Conservation (phyloP, 2,329 filamentous ascomycete species). For the Setomelanomma holmii region DNA sequence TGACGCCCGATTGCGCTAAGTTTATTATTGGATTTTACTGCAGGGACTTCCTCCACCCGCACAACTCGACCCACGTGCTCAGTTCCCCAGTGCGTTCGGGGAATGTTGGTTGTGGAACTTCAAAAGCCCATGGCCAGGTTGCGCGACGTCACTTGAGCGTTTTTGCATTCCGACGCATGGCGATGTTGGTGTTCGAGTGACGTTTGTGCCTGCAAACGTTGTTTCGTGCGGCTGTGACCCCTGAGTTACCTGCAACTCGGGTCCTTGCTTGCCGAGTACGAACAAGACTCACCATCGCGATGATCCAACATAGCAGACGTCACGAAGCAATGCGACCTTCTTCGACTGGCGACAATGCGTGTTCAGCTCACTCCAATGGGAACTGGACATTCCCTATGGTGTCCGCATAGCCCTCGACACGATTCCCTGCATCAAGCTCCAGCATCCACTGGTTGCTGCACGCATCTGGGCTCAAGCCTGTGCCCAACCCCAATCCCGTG, state of each 20-base stretch:
- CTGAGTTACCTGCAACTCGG: conserved; percentile 10
- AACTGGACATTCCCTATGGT: no score
- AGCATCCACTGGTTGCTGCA: no score
- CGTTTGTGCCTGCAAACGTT: not conserved
- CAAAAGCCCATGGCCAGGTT: not conserved
- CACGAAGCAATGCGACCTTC: not conserved
- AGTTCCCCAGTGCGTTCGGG: conserved; percentile 3
- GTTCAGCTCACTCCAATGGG: no score
- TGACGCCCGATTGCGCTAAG: not conserved
- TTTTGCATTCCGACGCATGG: conserved; percentile 4
- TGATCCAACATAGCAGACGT: conserved; percentile 4
- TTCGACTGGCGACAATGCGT: no score
- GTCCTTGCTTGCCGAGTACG: conserved; percentile 11
- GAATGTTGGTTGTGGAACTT: conserved; percentile 12
- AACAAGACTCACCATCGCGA: conserved; percentile 6
- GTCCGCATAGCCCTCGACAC: no score
- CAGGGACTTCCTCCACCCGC: conserved; percentile 4
- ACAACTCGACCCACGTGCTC: conserved; percentile 11
- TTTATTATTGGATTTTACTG: not conserved
- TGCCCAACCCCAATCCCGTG: no score
- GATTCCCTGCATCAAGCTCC: no score
- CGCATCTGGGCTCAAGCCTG: no score
- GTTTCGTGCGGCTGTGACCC: conserved; percentile 1
- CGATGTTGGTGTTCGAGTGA: not conserved
- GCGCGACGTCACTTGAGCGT: not conserved